phyloP scores from a whole-genome alignment of 805 yeast species.

The Crinitomyces ghanaensis region DNA sequence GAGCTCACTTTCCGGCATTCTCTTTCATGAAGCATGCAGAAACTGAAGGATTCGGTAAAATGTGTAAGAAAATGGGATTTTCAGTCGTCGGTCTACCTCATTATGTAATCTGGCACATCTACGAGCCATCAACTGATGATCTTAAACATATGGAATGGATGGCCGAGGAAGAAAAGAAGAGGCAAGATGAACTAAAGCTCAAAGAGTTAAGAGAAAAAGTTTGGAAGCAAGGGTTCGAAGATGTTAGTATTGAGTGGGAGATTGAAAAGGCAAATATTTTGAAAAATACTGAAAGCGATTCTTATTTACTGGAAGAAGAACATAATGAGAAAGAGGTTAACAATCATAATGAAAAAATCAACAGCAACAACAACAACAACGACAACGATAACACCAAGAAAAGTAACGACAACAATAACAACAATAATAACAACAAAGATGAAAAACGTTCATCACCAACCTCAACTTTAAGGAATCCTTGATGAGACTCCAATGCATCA shows the following conservation, averaged over 20 bases:
- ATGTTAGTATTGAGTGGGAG: constrained; percentile 62
- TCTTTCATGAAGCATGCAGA: constrained; percentile 95
- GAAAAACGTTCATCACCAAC: too few relatives aligned
- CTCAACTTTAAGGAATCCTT: too few relatives aligned
- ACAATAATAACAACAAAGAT: too few relatives aligned
- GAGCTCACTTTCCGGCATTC: constrained; percentile 94
- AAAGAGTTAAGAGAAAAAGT: constrained; percentile 27
- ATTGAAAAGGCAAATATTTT: constrained; percentile 58
- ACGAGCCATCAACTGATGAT: constrained; percentile 93
- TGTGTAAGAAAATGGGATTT: constrained; percentile 79
- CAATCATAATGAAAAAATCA: too few relatives aligned
- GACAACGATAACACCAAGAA: too few relatives aligned
- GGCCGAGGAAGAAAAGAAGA: constrained; percentile 32
- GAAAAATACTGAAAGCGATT: constrained; percentile 53
- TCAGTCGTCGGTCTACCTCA: constrained; percentile 88
- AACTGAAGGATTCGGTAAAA: constrained; percentile 92
- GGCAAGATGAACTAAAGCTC: constrained; percentile 26
- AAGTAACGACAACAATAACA: constrained; percentile 1
- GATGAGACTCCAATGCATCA: too few relatives aligned
- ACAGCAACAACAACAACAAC: too few relatives aligned
- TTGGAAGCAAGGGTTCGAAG: constrained; percentile 71
- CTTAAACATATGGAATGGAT: constrained; percentile 51
- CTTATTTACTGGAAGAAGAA: constrained; percentile 16
- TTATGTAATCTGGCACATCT: constrained; percentile 94
- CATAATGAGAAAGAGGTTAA: too few relatives aligned